Evolutionary conservation across 2,329 filamentous ascomycete genomes (phyloP), one percentile per base, ranked within the genome.

Genomic region (Ophiosphaerella korrae): DNA sequence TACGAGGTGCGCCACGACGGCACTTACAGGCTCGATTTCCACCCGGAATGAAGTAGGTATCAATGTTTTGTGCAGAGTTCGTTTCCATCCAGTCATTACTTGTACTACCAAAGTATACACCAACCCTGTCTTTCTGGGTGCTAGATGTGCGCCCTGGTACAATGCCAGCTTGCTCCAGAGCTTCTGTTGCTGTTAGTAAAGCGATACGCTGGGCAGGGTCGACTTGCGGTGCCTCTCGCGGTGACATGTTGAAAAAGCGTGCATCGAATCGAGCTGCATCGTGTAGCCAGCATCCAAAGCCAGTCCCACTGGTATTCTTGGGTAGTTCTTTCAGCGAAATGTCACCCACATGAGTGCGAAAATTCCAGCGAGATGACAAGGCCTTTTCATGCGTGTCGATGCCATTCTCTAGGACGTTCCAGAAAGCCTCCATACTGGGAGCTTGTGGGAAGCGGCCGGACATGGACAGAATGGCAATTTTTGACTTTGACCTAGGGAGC

Each of bases 41-140:
- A n/a, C 80, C 81, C 0, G 82, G 77, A 39, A 84, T 80, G 59
- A 72, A 81, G 60, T 84, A 83, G 0, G 80, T 82, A 50, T 79
- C 78, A 18, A 84, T 76, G 23, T 63, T 37, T 31, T 66, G 55
- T 7, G 42, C 51, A 3, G 38, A 41, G 44, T 65, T 66, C 7
- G 52, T 41, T 36, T 66, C 63, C 5, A 46, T 45, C 41, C 50
- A 69, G 45, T 76, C 74, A 42, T 75, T 62, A 40, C 50, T 62
- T 5, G 67, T 59, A 18, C 50, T 43, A 1, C 74, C 73, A 50
- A 63, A 71, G 52, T 62, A 75, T 1, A 60, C 60, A 9, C 70
- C 72, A 14, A 75, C 59, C 3, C 71, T 61, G 11, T 68, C 48
- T 1, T 42, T 42, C 5, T 55, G 34, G 0, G 70, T 70, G 13